These are phyloP conservation scores for Crataegus laevigata DNA, from an alignment of 306 rosid species.

Conservation along the genomic window DNA sequence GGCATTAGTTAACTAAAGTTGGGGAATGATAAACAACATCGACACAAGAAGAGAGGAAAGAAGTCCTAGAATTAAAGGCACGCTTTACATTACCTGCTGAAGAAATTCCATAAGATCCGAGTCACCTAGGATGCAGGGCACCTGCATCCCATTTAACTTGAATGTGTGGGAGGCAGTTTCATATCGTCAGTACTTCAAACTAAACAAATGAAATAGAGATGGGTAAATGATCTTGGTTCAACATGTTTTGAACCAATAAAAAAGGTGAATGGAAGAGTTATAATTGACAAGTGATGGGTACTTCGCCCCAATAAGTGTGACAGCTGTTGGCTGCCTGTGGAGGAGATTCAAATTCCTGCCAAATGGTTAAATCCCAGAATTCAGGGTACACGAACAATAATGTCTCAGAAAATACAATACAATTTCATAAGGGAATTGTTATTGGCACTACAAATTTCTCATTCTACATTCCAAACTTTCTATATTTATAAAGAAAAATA, in stretches of 20 bases:
- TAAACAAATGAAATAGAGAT: background rate
- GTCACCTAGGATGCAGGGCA: conserved; percentile 85
- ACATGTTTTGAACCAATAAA: background rate
- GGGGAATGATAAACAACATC: conserved; percentile 2
- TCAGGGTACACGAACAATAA: background rate
- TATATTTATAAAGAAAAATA: too few species aligned
- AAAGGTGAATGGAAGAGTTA: background rate
- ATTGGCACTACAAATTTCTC: too few species aligned
- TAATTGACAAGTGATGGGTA: conserved; percentile 6
- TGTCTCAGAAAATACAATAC: background rate
- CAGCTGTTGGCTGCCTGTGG: conserved; percentile 42
- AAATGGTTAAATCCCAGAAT: conserved; percentile 15
- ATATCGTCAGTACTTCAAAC: background rate
- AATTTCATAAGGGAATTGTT: too few species aligned
- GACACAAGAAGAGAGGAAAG: background rate
- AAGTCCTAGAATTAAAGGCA: background rate
- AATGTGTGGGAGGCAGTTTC: background rate
- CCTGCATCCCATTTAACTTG: conserved; percentile 38
- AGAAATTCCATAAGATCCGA: conserved; percentile 86
- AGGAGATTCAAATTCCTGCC: conserved; percentile 77
- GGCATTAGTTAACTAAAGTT: background rate
- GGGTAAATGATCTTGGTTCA: background rate
- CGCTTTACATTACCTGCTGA: conserved; percentile 64
- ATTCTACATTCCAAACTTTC: too few species aligned
- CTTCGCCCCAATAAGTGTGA: conserved; percentile 65